Percentiles rank a stretch among this genome's conserved stretches.
phyloP scores from a whole-genome alignment of 208 protist species.

The Trypanosoma mega region DNA sequence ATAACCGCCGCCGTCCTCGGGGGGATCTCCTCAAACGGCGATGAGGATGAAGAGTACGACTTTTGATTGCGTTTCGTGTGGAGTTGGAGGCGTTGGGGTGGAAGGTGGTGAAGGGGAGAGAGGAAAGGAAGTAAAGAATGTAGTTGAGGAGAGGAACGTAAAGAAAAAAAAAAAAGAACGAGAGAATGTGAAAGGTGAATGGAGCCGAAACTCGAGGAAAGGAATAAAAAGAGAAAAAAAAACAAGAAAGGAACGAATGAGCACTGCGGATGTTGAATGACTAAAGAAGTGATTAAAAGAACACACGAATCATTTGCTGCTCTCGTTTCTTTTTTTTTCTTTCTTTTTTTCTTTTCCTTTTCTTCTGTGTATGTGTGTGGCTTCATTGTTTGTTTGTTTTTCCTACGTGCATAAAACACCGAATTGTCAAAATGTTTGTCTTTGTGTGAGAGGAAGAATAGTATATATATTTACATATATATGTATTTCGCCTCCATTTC shows the following conservation, averaged over 20 bases:
- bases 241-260: too few species aligned
- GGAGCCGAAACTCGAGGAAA: too few species aligned
- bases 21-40: not conserved
- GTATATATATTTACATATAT: too few species aligned
- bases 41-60: conserved; percentile 17
- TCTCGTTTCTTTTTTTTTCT: conserved; percentile 3
- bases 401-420: too few species aligned
- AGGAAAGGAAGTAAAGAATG: not conserved
- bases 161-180: not conserved
- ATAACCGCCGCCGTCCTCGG: not conserved
- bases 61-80: conserved; percentile 1
- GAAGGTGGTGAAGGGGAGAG: not conserved
- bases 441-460: too few species aligned
- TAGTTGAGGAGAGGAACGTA: not conserved
- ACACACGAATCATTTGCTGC: not conserved
- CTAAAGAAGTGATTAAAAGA: too few species aligned
- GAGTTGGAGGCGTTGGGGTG: not conserved
- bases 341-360: not conserved
- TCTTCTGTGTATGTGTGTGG: too few species aligned
- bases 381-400: too few species aligned
- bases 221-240: too few species aligned
- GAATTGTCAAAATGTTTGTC: too few species aligned
- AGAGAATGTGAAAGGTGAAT: not conserved
- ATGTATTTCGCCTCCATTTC: too few species aligned
- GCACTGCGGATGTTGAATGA: too few species aligned